A percentile compares a stretch with the other conserved stretches of the same genome.
These are phyloP conservation scores for Scheffersomyces cryptocercus DNA, from an alignment of 1,139 yeast genomes.

Conservation along the genomic window DNA sequence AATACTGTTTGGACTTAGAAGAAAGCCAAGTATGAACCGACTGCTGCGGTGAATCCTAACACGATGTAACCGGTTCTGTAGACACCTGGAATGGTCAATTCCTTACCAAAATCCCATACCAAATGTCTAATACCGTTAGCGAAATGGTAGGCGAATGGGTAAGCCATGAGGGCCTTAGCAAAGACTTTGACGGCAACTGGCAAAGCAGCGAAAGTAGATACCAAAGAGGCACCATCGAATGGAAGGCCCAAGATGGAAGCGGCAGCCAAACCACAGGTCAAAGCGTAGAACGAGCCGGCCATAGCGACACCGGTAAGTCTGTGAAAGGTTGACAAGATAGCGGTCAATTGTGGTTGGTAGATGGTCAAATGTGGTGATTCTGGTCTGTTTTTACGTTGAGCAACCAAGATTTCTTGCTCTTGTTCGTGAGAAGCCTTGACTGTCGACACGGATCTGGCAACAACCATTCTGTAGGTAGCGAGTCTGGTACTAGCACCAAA, in stretches of 20 bases:
- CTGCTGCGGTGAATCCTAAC: conserved; percentile 65
- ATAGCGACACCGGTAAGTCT: conserved; percentile 86
- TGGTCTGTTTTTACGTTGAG: conserved; percentile 89
- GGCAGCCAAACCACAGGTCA: conserved; percentile 75
- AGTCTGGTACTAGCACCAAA: not conserved
- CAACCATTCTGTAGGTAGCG: conserved; percentile 3
- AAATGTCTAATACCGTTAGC: conserved; percentile 90
- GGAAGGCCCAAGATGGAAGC: conserved; percentile 64
- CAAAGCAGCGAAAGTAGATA: conserved; percentile 54
- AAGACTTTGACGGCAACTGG: conserved; percentile 64
- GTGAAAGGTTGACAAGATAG: conserved; percentile 78
- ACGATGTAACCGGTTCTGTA: conserved; percentile 90
- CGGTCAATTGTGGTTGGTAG: conserved; percentile 87
- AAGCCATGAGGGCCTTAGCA: conserved; percentile 69
- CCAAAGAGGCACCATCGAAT: conserved; percentile 63
- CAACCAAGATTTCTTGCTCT: conserved; percentile 69
- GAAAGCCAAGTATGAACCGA: conserved; percentile 60
- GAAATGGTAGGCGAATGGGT: conserved; percentile 85
- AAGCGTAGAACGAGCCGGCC: conserved; percentile 76
- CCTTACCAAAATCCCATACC: conserved; percentile 85
- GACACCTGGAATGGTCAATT: conserved; percentile 81
- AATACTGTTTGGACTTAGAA: conserved; percentile 18
- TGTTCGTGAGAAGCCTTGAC: conserved; percentile 61
- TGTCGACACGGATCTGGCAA: conserved; percentile 47
- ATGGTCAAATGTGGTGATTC: conserved; percentile 87